Conservation (phyloP, 2,329 filamentous ascomycete genomes). For the Dryadomyces sulphureus region DNA sequence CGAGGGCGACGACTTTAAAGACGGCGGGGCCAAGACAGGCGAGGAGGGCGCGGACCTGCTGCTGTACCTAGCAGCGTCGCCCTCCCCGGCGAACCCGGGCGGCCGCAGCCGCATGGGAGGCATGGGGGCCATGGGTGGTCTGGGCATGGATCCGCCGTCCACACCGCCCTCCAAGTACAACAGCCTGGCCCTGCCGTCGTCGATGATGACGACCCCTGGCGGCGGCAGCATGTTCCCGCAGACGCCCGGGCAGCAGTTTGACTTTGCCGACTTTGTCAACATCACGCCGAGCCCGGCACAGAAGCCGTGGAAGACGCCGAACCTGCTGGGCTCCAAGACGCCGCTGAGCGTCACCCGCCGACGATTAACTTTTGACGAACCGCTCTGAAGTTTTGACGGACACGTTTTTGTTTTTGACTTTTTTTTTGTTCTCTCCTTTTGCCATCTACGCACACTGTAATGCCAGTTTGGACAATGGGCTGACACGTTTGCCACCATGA, state of each 20-base stretch:
- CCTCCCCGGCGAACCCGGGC: conserved; percentile 59
- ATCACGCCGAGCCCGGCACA: conserved; percentile 93
- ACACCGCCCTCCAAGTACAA: conserved; percentile 59
- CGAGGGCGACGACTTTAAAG: conserved; percentile 21
- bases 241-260: conserved; percentile 73
- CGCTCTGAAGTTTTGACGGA: conserved; percentile 3
- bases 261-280: conserved; percentile 95
- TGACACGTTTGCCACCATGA: neutral
- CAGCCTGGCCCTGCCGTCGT: conserved; percentile 59
- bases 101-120: conserved; percentile 31
- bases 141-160: conserved; percentile 46
- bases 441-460: conserved; percentile 7
- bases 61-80: conserved; percentile 79
- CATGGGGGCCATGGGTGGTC: neutral
- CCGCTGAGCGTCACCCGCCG: conserved; percentile 55
- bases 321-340: conserved; percentile 31
- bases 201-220: conserved; percentile 77
- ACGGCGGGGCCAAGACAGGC: conserved; percentile 24
- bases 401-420: neutral
- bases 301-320: conserved; percentile 73
- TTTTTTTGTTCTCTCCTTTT: neutral
- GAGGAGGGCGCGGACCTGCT: conserved; percentile 73
- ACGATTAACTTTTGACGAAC: conserved; percentile 66
- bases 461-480: conserved; percentile 9
- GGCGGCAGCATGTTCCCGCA: conserved; percentile 54